phyloP scores from a whole-genome alignment of 768 basidiomycete species.

The Galerina sulciceps region DNA sequence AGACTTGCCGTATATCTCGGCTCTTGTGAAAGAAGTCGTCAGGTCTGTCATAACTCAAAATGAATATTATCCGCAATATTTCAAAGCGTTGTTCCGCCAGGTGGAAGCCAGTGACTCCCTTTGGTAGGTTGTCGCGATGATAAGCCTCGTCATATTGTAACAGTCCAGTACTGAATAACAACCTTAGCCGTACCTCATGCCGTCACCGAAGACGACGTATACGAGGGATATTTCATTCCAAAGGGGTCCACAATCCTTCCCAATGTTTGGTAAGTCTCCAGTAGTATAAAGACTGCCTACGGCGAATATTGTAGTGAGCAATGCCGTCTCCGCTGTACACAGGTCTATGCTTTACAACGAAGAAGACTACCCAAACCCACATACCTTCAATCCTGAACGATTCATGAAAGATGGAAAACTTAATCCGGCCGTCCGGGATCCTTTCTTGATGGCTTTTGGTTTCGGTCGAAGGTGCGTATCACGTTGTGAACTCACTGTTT shows the following conservation, averaged over 20 bases:
- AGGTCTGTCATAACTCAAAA: constrained; percentile 27
- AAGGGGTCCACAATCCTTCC: constrained; percentile 31
- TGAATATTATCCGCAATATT: background rate
- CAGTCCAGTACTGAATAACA: no score
- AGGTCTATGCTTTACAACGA: constrained; percentile 39
- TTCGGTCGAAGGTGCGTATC: background rate
- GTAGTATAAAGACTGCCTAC: no score
- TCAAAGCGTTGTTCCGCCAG: constrained; percentile 32
- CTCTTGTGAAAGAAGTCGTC: constrained; percentile 40
- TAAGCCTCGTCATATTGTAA: no score
- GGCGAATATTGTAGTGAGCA: background rate
- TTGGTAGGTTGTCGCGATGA: background rate
- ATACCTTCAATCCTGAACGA: constrained; percentile 31
- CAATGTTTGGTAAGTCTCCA: constrained; percentile 32
- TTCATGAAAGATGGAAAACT: background rate
- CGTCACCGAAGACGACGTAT: constrained; percentile 32
- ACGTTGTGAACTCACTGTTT: background rate
- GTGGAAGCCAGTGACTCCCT: constrained; percentile 6
- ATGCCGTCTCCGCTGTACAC: background rate
- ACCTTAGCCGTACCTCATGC: constrained; percentile 32
- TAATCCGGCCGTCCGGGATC: background rate
- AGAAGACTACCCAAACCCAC: constrained; percentile 38
- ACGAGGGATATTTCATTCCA: constrained; percentile 36
- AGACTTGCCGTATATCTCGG: constrained; percentile 44
- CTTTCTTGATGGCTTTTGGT: background rate